Conservation (phyloP, 2,329 filamentous ascomycete species). For the Nemania diffusa region DNA sequence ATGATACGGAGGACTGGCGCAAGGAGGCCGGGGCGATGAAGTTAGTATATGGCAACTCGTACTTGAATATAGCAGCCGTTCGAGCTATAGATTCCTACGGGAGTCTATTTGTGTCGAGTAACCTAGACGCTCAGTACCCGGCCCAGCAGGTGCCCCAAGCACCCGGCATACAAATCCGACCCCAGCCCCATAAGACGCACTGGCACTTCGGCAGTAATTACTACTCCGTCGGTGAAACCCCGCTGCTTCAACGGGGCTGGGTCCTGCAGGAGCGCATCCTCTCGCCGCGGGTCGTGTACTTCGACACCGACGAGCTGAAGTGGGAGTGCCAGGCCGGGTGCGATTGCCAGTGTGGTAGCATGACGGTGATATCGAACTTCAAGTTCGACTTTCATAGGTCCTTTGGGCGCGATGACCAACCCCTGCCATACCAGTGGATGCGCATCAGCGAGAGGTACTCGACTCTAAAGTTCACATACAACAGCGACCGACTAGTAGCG, state of each 20-base stretch:
- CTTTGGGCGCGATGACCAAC: background rate
- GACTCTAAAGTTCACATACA: slow-evolving; percentile 15
- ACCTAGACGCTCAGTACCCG: background rate
- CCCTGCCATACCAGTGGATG: slow-evolving; percentile 32
- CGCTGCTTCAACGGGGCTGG: slow-evolving; percentile 29
- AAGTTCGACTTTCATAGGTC: slow-evolving; percentile 6
- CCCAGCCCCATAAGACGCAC: slow-evolving; percentile 23
- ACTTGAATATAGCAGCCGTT: slow-evolving; percentile 36
- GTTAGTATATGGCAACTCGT: slow-evolving; percentile 36
- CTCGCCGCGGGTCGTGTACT: slow-evolving; percentile 27
- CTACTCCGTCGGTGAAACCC: background rate
- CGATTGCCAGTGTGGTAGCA: slow-evolving; percentile 32
- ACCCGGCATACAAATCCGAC: slow-evolving; percentile 13
- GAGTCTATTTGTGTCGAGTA: slow-evolving; percentile 16
- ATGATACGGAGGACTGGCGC: slow-evolving; percentile 42
- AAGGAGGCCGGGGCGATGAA: slow-evolving; percentile 40
- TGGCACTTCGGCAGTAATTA: slow-evolving; percentile 28
- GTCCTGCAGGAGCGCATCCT: slow-evolving; percentile 32
- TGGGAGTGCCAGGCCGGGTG: slow-evolving; percentile 25
- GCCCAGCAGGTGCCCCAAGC: slow-evolving; percentile 11
- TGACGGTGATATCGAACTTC: slow-evolving; percentile 25
- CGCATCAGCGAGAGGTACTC: slow-evolving; percentile 32
- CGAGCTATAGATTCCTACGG: slow-evolving; percentile 19
- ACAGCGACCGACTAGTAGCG: slow-evolving; percentile 26
- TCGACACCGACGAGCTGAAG: slow-evolving; percentile 23